Evolutionary conservation across 2,329 filamentous ascomycete genomes (phyloP), one percentile per base, ranked within the genome.

Genomic region (Colletotrichum sp.): DNA sequence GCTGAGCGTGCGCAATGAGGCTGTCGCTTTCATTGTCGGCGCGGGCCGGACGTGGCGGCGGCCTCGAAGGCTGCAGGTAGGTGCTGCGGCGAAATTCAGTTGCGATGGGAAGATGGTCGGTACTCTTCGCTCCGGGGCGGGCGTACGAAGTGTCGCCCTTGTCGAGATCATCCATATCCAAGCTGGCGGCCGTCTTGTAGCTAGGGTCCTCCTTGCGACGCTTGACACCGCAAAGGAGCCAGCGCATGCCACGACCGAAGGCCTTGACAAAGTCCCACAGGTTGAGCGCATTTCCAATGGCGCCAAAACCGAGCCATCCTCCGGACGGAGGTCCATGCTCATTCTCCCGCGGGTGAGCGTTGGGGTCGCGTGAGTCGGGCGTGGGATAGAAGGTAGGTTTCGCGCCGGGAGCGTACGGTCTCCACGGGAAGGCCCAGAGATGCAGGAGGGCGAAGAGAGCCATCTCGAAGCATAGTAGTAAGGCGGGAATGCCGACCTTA

Each of bases 401-500:
- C 24, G 87, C 85, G 32, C 82, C 81, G 24, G 84, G 83, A 26
- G 84, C 87, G 83, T 98, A 98, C 1, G 92, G 92, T 71, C 89
- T 89, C 88, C 93, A 97, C 2, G 94, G 90, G 81, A 97, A 98
- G 4, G 96, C 94, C 88, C 93, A 97, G 18, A 97, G 85, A 83
- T 98, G 95, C 69, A 98, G 84, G 60, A 96, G 81, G 21, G 94
- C 88, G 80, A 98, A 97, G 34, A 94, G 85, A 10, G 94, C 91
- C 95, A 98, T 98, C 84, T 98, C 95, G 55, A 97, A 87, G 81
- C 94, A 96, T 28, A 97, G 91, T 13, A 97, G 87, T 67, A 96
- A 85, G 32, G 93, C 93, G 0, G 95, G 95, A 32, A 98, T 93
- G 68, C 95, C 95, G 61, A 97, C 92, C 81, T 95, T 94, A 79